Base-by-base conservation (phyloP, 257 asterid species). In the Scutellaria baicalensis region DNA sequence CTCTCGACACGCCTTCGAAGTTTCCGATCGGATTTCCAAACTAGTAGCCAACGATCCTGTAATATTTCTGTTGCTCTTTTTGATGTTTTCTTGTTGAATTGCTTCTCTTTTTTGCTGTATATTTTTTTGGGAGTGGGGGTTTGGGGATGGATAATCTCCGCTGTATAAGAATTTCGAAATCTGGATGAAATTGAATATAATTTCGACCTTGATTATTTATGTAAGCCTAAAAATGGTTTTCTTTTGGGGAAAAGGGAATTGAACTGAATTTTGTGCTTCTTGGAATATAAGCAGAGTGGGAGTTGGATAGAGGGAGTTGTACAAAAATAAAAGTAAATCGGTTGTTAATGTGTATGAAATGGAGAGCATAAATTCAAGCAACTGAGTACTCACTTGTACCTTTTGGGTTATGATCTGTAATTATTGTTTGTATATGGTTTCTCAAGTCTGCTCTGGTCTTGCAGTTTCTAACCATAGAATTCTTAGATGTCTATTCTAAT, bases 21-120 rank as follows among this genome's bases (percentile, higher is more conserved):
- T 91, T 33, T 81, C 96, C 13, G 96, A 94, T 84, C 99, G 99
- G 20, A 91, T 94, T 51, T 79, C 99, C 51, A 91, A 91, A 87
- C 97, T 94, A 62, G 99, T 94, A 14, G 97, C 96, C 13, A 69
- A 75, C 70, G 97, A 94, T 85, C 99, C 97, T 61, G 99, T 94
- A 84, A 71, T 5, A 67, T 14, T 55, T 31, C 8, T 58, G 31
- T 21, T 3, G 14, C 1, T 45, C 6, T 9, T 9, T 52, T 52
- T 36, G 9, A 4, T 17, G 0, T 0, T 58, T 18, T 16, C n/a
- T 4, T 10, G 38, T 35, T 33, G 21, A 39, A 38, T 9, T 35
- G 48, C 8, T 5, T 3, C 35, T 51, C 17, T 51, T 47, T 39
- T 35, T 31, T n/a, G n/a, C n/a, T n/a, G n/a, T n/a, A n/a, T n/a